Evolutionary conservation across 2,329 filamentous ascomycete species (phyloP).

Genomic region (Alternaria gaisen): DNA sequence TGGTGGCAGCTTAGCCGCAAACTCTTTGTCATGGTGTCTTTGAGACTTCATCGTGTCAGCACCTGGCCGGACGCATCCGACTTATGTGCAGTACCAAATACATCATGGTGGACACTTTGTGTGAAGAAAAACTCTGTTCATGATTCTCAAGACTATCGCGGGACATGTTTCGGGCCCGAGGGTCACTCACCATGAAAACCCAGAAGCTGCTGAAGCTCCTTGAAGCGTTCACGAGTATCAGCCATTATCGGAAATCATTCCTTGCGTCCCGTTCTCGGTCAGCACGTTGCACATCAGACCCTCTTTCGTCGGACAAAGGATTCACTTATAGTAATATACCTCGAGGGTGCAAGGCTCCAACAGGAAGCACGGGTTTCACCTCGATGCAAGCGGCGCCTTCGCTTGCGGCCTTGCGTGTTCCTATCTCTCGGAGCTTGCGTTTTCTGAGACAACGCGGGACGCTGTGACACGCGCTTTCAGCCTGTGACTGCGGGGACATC

Average conservation of each 20-base stretch:
- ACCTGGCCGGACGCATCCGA: conserved; percentile 28
- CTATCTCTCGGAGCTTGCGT: conserved; percentile 5
- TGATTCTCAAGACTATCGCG: conserved; percentile 1
- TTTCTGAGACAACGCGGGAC: conserved; percentile 19
- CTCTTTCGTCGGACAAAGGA: conserved; percentile 13
- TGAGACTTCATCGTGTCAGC: conserved; percentile 8
- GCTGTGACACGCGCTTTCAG: conserved; percentile 15
- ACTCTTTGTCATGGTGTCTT: conserved; percentile 23
- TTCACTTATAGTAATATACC: conserved; percentile 17
- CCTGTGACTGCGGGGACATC: conserved; percentile 15
- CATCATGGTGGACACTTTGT: conserved; percentile 9
- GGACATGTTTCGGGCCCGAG: conserved; percentile 5
- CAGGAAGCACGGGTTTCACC: conserved; percentile 15
- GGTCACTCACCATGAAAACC: conserved; percentile 18
- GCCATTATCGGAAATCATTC: conserved; percentile 1
- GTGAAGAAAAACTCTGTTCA: conserved; percentile 11
- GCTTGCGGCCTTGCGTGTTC: conserved; percentile 11
- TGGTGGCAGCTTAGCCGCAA: conserved; percentile 30
- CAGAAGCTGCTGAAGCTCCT: conserved; percentile 1
- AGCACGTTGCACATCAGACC: conserved; percentile 14
- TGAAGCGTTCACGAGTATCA: conserved; percentile 8
- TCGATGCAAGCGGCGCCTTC: conserved; percentile 9
- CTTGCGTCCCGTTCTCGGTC: conserved; percentile 8
- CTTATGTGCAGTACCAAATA: conserved; percentile 10
- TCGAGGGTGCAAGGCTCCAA: conserved; percentile 7